Conservation (phyloP, 768 basidiomycete genomes). For the Russula olivacea region DNA sequence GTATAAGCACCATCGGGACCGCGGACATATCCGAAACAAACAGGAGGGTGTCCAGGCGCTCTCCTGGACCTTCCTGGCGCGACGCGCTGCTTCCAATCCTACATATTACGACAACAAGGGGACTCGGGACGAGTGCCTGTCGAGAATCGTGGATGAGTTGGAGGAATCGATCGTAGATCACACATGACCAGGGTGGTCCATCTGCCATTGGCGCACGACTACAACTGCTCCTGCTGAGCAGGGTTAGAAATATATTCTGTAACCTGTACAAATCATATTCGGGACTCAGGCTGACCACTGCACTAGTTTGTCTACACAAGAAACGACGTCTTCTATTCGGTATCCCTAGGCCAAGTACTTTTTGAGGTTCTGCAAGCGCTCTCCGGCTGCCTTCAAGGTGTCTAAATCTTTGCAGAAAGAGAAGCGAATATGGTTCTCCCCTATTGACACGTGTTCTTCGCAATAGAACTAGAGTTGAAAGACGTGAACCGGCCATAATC, state of each 20-base stretch:
- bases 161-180: slow-evolving; percentile 25
- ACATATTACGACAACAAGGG: slow-evolving; percentile 67
- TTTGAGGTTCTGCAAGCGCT: slow-evolving; percentile 68
- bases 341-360: slow-evolving; percentile 45
- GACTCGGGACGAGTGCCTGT: slow-evolving; percentile 51
- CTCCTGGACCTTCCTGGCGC: slow-evolving; percentile 75
- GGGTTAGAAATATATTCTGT: not conserved
- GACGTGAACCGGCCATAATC: not conserved
- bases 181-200: slow-evolving; percentile 8
- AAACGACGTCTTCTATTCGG: not conserved
- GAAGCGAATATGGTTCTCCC: slow-evolving; percentile 83
- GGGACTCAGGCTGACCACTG: not conserved
- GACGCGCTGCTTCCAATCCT: slow-evolving; percentile 71
- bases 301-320: slow-evolving; percentile 6
- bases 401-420: slow-evolving; percentile 95
- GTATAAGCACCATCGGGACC: slow-evolving; percentile 39
- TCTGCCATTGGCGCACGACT: not conserved
- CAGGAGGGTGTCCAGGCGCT: slow-evolving; percentile 72
- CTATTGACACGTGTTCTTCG: slow-evolving; percentile 75
- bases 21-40: slow-evolving; percentile 41
- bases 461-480: slow-evolving; percentile 72
- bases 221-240: not conserved
- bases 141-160: slow-evolving; percentile 59
- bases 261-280: not conserved
- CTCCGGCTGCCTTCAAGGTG: slow-evolving; percentile 74